These are phyloP conservation scores for Magnolia kwangsiensis DNA, from an alignment of 164 flowering plant genomes.

Conservation along the genomic window DNA sequence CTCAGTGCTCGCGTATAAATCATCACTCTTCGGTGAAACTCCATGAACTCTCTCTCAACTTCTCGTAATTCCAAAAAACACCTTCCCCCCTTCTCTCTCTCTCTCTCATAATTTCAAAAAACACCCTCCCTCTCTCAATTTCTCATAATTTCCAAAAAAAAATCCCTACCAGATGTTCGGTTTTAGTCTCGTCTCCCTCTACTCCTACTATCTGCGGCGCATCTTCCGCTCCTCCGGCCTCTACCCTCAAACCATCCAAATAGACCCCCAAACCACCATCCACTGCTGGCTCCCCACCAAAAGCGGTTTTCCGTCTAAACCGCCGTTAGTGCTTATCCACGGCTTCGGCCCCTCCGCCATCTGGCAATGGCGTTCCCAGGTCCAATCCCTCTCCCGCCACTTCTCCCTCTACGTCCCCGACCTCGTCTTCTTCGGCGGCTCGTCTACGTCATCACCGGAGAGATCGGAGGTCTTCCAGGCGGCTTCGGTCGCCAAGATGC, in stretches of 20 bases:
- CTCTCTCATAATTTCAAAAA: background rate
- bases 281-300: slow-evolving; percentile 47
- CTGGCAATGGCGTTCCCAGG: slow-evolving; percentile 64
- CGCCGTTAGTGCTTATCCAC: slow-evolving; percentile 44
- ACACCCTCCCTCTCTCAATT: background rate
- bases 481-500: slow-evolving; percentile 34
- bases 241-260: slow-evolving; percentile 28
- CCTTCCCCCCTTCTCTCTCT: background rate
- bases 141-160: background rate
- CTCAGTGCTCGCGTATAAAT: too few relatives aligned
- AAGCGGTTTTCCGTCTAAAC: slow-evolving; percentile 10
- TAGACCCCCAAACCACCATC: slow-evolving; percentile 49
- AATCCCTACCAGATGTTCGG: slow-evolving; percentile 25
- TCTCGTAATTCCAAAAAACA: too few relatives aligned
- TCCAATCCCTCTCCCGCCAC: slow-evolving; percentile 24
- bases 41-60: too few relatives aligned
- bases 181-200: slow-evolving; percentile 46
- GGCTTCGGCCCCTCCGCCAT: slow-evolving; percentile 57
- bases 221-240: slow-evolving; percentile 23
- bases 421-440: slow-evolving; percentile 69
- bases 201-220: slow-evolving; percentile 42
- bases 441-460: slow-evolving; percentile 42
- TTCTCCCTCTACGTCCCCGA: slow-evolving; percentile 77
- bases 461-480: slow-evolving; percentile 73
- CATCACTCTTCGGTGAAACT: too few relatives aligned